A percentile compares a stretch with the other conserved stretches of the same genome.
phyloP scores from a whole-genome alignment of 108 stramenopile species.

The Aurantiochytrium sp. region DNA sequence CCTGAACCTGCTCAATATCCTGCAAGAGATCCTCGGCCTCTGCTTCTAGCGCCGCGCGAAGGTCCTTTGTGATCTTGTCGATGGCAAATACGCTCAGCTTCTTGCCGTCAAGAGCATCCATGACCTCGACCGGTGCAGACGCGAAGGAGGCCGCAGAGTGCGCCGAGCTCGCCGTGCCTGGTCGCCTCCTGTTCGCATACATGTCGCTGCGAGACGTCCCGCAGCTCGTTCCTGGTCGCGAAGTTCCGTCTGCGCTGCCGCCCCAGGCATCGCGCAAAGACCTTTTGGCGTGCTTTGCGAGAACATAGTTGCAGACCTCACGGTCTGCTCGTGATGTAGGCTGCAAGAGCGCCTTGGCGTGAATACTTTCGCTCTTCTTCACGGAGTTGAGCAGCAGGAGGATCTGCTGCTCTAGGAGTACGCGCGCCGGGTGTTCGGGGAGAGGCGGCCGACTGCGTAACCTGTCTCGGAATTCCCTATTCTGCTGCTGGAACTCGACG shows the following conservation, averaged over 20 bases:
- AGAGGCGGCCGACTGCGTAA: neutral
- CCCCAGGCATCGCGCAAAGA: neutral
- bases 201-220: neutral
- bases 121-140: neutral
- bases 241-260: neutral
- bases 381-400: conserved; percentile 9
- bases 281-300: neutral
- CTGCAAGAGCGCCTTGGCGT: neutral
- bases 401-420: conserved; percentile 21
- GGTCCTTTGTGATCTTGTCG: conserved; percentile 3
- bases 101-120: neutral
- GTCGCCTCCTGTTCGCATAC: neutral
- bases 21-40: conserved; percentile 1
- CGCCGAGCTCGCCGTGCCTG: neutral
- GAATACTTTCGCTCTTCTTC: neutral
- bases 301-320: neutral
- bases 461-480: neutral
- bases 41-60: neutral
- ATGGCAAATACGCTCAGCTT: neutral
- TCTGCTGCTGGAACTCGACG: conserved; percentile 13
- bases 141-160: neutral
- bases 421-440: neutral
- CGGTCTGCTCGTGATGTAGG: neutral
- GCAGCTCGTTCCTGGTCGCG: conserved; percentile 5
- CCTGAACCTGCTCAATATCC: neutral